A percentile compares a stretch with the other conserved stretches of the same genome.
Evolutionary conservation across 164 flowering plant species (phyloP).

Genomic region (Stephania yunnanensis): DNA sequence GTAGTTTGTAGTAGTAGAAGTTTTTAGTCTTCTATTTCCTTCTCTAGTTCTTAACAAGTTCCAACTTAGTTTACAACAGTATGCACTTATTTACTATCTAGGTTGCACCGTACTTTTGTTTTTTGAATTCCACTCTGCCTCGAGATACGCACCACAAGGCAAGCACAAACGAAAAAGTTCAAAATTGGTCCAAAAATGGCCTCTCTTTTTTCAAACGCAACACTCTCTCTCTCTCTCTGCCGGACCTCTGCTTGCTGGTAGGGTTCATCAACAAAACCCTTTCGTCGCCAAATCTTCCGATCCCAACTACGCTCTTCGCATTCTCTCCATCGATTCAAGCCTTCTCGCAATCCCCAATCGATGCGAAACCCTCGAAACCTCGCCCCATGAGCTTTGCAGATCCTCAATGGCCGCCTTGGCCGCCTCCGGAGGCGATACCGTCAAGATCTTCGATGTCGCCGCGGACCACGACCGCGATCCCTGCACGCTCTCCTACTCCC

Average conservation of each 20-base stretch:
- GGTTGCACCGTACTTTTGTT: too few relatives aligned
- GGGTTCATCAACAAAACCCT: not conserved
- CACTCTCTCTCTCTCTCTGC: not conserved
- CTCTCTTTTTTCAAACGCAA: not conserved
- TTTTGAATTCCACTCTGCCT: too few relatives aligned
- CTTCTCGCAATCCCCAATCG: not conserved
- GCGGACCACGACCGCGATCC: conserved; percentile 65
- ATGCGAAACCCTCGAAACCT: conserved; percentile 2
- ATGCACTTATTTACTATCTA: too few relatives aligned
- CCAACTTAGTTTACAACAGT: too few relatives aligned
- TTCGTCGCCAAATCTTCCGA: not conserved
- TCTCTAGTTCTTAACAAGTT: too few relatives aligned
- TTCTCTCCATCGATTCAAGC: not conserved
- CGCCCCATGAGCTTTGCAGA: conserved; percentile 42
- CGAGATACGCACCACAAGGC: too few relatives aligned
- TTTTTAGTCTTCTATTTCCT: too few relatives aligned
- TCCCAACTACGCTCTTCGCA: not conserved
- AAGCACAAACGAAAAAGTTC: not conserved
- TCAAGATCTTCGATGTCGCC: conserved; percentile 79
- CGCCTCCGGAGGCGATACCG: conserved; percentile 77
- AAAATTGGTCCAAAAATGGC: conserved; percentile 1
- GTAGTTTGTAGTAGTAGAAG: too few relatives aligned
- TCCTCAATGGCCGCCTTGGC: conserved; percentile 62
- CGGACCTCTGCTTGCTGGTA: not conserved
- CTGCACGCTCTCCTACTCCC: conserved; percentile 67